These are phyloP conservation scores for Alternaria panax DNA, from an alignment of 2,329 filamentous ascomycete species.

Conservation along the genomic window DNA sequence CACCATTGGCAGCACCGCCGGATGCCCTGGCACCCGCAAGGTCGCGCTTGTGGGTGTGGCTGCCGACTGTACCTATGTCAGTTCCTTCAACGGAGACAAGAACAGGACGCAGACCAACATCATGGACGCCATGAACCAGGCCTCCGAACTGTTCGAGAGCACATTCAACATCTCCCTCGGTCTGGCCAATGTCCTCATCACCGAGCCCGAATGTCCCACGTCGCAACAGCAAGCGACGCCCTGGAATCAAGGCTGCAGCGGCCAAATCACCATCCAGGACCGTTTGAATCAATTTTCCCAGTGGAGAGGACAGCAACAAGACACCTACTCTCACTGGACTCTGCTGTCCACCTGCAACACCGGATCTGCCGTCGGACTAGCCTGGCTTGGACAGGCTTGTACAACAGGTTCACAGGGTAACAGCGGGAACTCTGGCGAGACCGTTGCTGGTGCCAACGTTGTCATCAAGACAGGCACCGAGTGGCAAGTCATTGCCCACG, in stretches of 20 bases:
- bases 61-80: slow-evolving; percentile 89
- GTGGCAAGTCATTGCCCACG: slow-evolving; percentile 96
- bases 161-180: slow-evolving; percentile 96
- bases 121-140: slow-evolving; percentile 82
- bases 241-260: slow-evolving; percentile 83
- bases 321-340: slow-evolving; percentile 93
- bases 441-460: slow-evolving; percentile 85
- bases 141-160: slow-evolving; percentile 85
- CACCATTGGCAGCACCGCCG: slow-evolving; percentile 81
- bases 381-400: slow-evolving; percentile 92
- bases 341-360: slow-evolving; percentile 83
- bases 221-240: slow-evolving; percentile 70
- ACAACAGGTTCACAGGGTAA: slow-evolving; percentile 62
- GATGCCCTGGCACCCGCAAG: slow-evolving; percentile 88
- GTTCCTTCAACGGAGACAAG: slow-evolving; percentile 74
- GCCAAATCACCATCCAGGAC: slow-evolving; percentile 69
- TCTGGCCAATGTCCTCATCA: slow-evolving; percentile 83
- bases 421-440: slow-evolving; percentile 65
- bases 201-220: slow-evolving; percentile 75
- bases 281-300: slow-evolving; percentile 86
- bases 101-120: slow-evolving; percentile 75
- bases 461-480: slow-evolving; percentile 83
- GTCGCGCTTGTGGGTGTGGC: slow-evolving; percentile 92
- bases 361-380: slow-evolving; percentile 83
- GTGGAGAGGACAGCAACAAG: slow-evolving; percentile 81